Evolutionary conservation across 352 stramenopile genomes (phyloP), one percentile per base, ranked within the genome.

Genomic region (Phytophthora tubulina): DNA sequence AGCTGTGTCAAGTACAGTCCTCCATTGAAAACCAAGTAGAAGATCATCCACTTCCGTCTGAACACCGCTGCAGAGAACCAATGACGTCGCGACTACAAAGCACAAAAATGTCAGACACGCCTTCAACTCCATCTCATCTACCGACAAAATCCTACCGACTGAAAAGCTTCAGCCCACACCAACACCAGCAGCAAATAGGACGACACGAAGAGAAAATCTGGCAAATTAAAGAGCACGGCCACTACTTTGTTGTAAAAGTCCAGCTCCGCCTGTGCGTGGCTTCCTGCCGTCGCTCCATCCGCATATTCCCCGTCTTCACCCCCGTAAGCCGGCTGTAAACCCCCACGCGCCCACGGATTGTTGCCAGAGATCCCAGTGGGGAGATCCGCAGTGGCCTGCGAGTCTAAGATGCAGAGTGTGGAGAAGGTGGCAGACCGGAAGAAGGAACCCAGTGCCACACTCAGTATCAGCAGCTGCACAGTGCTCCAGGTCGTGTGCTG

Each of bases 1-100:
- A 98, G 60, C 77, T 98, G 93, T 41, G 84, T 88, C 27, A 93
- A 70, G 78, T 98, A 98, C 14, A 98, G 72, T 33, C 76, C 80
- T 35, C 88, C 90, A 73, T 98, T 98, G 73, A 98, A 97, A 31
- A 97, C 81, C 33, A 98, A 77, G 70, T 98, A 98, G 52, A 95
- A 95, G 38, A 97, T 94, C 85, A 98, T 94, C 87, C 93, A 97
- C 17, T 89, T 86, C 9, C 89, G 85, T 27, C 91, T 85, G 57
- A 97, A 98, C 14, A 85, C 70, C 21, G 83, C 78, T 0, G 92
- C 83, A 13, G 90, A 97, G 54, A 97, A 95, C 93, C 93, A 98
- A 68, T 98, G 93, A 51, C 88, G 84, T 3, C 93, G 88, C 41
- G 90, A 97, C 85, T 95, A 66, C 46, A 75, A 45, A 49, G 6